A percentile compares a stretch with the other conserved stretches of the same genome.
Evolutionary conservation across 2,329 filamentous ascomycete species (phyloP).

Genomic region (Aspergillus sp.): DNA sequence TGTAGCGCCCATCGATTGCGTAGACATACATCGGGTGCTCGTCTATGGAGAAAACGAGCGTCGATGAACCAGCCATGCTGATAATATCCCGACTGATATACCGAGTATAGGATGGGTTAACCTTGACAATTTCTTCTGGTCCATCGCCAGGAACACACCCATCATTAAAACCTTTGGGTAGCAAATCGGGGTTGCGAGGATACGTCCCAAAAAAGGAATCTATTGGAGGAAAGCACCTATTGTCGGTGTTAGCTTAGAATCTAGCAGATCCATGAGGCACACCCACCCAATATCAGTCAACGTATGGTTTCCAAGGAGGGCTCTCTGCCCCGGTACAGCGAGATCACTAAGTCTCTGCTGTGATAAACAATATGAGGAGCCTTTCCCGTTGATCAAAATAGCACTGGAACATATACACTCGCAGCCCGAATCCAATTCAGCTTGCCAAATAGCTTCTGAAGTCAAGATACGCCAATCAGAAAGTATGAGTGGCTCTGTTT

Average conservation of each 20-base stretch:
- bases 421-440: constrained; percentile 29
- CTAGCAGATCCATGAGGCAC: background rate
- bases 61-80: constrained; percentile 31
- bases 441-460: constrained; percentile 45
- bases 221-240: constrained; percentile 26
- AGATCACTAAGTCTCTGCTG: constrained; percentile 31
- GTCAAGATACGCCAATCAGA: constrained; percentile 59
- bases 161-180: constrained; percentile 22
- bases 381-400: constrained; percentile 62
- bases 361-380: constrained; percentile 27
- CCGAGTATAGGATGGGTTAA: constrained; percentile 27
- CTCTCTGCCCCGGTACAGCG: constrained; percentile 23
- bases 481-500: constrained; percentile 51
- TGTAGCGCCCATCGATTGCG: constrained; percentile 45
- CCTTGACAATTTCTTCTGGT: constrained; percentile 28
- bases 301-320: constrained; percentile 18
- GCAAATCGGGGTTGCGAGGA: constrained; percentile 17
- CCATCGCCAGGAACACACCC: constrained; percentile 28
- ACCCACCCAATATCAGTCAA: constrained; percentile 31
- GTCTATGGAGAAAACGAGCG: constrained; percentile 44
- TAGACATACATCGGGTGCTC: constrained; percentile 48
- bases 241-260: background rate
- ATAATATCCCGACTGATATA: constrained; percentile 43
- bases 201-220: constrained; percentile 18
- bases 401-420: constrained; percentile 59